Evolutionary conservation across 495 filamentous ascomycete genomes (phyloP), one percentile per base, ranked within the genome.

Genomic region (Penicillium maclennaniae): DNA sequence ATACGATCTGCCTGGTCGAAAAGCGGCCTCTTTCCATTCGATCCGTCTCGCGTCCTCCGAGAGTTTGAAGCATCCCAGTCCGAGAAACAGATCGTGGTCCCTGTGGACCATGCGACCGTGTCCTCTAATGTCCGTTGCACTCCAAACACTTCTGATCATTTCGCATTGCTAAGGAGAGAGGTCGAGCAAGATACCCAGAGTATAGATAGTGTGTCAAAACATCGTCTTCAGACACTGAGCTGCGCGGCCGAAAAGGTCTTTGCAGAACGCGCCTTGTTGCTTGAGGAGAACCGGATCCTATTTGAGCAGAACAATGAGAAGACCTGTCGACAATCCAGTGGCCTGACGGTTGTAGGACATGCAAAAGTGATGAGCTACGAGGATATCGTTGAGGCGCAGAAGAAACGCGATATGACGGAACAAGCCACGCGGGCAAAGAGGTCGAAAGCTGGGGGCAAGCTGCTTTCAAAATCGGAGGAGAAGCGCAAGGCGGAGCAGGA

Each of bases 331-430:
- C 46, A 63, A 63, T 69, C 64, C 19, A 69, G 54, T 49, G 57
- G 51, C 49, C 57, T 58, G 50, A 28, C 45, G 28, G 45, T 67
- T n/a, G 36, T 71, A 58, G 65, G 26, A 27, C 26, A 27, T 27
- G 26, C 61, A 43, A 70, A 66, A 56, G 67, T 68, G 0, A 69
- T 69, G 60, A 70, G 61, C 60, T 71, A 58, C 59, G 65, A 72
- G 0, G 58, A 72, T 53, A 56, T 72, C 38, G 58, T 66, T 51
- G 50, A 62, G 54, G 66, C 59, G 63, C 61, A 67, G 59, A 62
- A 55, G 48, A 57, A 60, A 56, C 64, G 64, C 45, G 62, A 59
- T 45, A 59, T 59, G 39, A 15, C 41, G 20, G 36, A 45, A 49
- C 17, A 56, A 67, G 23, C 52, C 47, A 44, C 42, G 44, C 37